Conservation (phyloP, 2,329 filamentous ascomycete genomes). For the Venturia oleaginea region DNA sequence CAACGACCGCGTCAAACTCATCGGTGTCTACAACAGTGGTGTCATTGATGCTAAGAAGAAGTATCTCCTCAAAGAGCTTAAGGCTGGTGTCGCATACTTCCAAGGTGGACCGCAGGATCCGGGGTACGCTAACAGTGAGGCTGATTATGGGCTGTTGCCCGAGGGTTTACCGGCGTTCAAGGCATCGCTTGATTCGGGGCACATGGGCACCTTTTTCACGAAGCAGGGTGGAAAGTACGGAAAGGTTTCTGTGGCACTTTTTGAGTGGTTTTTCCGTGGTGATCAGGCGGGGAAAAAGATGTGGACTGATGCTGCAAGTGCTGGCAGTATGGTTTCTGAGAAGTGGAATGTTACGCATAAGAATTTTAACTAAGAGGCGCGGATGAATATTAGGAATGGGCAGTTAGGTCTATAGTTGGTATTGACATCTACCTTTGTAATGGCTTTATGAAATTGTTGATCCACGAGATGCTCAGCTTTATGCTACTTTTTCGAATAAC, state of each 20-base stretch:
- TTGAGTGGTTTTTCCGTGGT: conserved; percentile 11
- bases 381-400: no score
- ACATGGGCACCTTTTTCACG: conserved; percentile 13
- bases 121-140: conserved; percentile 5
- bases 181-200: conserved; percentile 10
- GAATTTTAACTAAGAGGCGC: conserved; percentile 6
- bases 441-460: no score
- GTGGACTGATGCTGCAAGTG: conserved; percentile 1
- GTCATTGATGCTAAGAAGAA: conserved; percentile 3
- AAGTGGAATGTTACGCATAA: conserved; percentile 14
- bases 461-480: no score
- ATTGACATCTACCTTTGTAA: no score
- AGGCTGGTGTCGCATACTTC: conserved; percentile 9
- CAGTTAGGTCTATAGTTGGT: no score
- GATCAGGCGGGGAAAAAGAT: conserved; percentile 9
- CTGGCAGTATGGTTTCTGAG: conserved; percentile 7
- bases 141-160: conserved; percentile 6
- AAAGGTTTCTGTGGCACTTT: conserved; percentile 3
- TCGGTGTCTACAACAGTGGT: conserved; percentile 8
- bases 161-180: neutral
- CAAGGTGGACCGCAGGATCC: conserved; percentile 10
- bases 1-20: conserved; percentile 11
- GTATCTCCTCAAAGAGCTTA: conserved; percentile 11
- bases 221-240: conserved; percentile 12
- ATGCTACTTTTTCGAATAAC: no score